phyloP scores from a whole-genome alignment of 176 grass and related monocot genomes.

The Triticum dicoccoides region DNA sequence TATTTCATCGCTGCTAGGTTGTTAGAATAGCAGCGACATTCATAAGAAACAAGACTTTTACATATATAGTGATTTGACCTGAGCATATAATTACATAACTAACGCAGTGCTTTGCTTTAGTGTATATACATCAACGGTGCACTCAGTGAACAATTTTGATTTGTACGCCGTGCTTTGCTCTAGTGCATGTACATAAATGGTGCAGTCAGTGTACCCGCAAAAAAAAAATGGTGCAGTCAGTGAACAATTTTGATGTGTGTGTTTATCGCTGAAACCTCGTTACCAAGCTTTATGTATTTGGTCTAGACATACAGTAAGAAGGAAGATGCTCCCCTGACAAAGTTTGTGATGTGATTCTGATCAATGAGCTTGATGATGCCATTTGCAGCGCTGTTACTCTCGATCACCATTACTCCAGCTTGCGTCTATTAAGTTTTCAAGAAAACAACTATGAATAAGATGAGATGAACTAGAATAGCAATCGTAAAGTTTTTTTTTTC shows the following conservation, averaged over 20 bases:
- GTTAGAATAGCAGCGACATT: neutral
- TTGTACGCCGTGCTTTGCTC: too few species aligned
- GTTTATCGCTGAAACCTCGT: neutral
- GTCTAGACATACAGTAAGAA: conserved; percentile 28
- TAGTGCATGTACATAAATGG: neutral
- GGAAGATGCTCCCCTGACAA: conserved; percentile 67
- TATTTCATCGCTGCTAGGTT: neutral
- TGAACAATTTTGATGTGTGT: neutral
- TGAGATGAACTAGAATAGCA: neutral
- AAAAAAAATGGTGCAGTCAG: neutral
- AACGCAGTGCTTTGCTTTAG: neutral
- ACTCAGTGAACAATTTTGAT: too few species aligned
- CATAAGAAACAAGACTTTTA: neutral
- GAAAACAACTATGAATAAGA: neutral
- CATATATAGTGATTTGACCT: too few species aligned
- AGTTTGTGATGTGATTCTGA: conserved; percentile 44
- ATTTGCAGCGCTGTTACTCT: conserved; percentile 51
- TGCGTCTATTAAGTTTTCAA: conserved; percentile 27
- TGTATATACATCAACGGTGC: neutral
- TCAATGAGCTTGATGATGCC: conserved; percentile 60
- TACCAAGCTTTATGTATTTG: neutral
- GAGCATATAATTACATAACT: neutral
- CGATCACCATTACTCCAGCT: conserved; percentile 45
- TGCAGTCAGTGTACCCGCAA: neutral
- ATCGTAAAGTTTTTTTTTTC: too few species aligned